Conservation (phyloP, 305 asterid genomes). For the Fraxinus nigra region DNA sequence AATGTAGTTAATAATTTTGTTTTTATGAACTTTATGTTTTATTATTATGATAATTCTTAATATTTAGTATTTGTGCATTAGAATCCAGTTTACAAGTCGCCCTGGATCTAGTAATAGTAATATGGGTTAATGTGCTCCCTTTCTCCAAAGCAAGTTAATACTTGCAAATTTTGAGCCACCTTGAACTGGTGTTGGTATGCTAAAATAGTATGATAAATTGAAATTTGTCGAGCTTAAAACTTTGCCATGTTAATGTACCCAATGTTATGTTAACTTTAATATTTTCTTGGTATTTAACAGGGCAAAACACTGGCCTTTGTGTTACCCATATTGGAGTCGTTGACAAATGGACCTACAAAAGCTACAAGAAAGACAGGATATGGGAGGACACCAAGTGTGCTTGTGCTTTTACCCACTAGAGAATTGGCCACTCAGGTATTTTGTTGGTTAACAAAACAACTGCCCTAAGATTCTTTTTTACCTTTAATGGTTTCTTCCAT, state of each 20-base stretch:
- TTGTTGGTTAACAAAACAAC: background rate
- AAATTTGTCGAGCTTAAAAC: background rate
- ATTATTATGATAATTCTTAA: background rate
- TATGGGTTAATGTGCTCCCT: background rate
- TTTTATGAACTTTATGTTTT: background rate
- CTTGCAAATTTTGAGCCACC: background rate
- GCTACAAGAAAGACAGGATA: slow-evolving; percentile 35
- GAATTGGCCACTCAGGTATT: slow-evolving; percentile 51
- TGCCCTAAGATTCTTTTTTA: background rate
- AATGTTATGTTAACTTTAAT: background rate
- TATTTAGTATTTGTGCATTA: background rate
- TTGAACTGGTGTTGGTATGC: background rate
- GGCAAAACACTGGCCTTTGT: slow-evolving; percentile 55
- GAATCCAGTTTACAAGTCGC: background rate
- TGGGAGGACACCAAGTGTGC: slow-evolving; percentile 45
- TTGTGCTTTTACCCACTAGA: slow-evolving; percentile 50
- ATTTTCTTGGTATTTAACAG: slow-evolving; percentile 17
- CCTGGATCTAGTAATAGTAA: background rate
- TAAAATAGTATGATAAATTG: background rate
- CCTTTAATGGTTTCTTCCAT: background rate
- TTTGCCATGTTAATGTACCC: background rate
- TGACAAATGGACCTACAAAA: slow-evolving; percentile 37
- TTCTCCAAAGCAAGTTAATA: background rate
- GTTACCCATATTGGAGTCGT: slow-evolving; percentile 47
- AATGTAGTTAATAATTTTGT: background rate